phyloP scores from a whole-genome alignment of 192 early-diverging fungal genomes.

The Lobulomyces angularis region DNA sequence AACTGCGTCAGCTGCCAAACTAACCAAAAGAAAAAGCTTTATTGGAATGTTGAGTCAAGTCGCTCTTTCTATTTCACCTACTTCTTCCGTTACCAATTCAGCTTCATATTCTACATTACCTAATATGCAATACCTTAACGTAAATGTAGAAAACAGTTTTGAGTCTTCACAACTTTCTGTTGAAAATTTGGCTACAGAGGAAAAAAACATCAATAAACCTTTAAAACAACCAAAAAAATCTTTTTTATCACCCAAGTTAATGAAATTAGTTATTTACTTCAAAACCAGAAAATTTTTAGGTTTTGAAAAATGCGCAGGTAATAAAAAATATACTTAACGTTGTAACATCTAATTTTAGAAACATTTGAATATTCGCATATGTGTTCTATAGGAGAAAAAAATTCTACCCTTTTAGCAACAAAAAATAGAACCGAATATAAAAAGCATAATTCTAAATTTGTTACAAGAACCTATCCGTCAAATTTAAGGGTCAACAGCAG shows the following conservation, averaged over 20 bases:
- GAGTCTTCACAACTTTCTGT: too few relatives aligned
- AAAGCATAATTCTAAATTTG: conserved; percentile 39
- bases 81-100: too few relatives aligned
- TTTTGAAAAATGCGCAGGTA: conserved; percentile 10
- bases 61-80: background rate
- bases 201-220: too few relatives aligned
- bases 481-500: conserved; percentile 64
- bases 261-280: too few relatives aligned
- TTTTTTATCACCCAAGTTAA: too few relatives aligned
- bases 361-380: conserved; percentile 46
- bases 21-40: conserved; percentile 6
- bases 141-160: too few relatives aligned
- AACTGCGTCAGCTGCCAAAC: background rate
- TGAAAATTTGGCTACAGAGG: too few relatives aligned
- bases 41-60: background rate
- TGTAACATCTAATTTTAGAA: conserved; percentile 37
- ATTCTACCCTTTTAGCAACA: conserved; percentile 37
- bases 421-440: conserved; percentile 38
- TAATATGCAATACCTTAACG: too few relatives aligned
- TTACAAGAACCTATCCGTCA: conserved; percentile 72
- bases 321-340: conserved; percentile 47
- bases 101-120: too few relatives aligned
- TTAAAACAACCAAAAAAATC: too few relatives aligned
- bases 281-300: conserved; percentile 1
- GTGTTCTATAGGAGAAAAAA: conserved; percentile 62